phyloP scores from a whole-genome alignment of 2,329 filamentous ascomycete species.

The Hansfordia pulvinata region DNA sequence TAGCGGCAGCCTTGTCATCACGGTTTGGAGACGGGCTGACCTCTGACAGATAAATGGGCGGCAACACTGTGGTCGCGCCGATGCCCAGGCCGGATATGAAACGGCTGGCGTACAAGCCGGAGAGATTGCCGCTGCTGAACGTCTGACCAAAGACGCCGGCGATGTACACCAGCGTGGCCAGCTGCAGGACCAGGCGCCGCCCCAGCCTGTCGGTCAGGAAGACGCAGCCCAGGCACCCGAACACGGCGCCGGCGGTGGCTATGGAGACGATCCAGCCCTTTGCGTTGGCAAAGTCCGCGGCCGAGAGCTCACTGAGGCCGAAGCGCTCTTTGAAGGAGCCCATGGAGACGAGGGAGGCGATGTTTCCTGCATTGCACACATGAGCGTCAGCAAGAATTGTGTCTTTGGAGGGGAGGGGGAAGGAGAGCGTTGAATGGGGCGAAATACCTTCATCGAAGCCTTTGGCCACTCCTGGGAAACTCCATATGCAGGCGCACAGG shows the following conservation, averaged over 20 bases:
- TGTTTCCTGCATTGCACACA: constrained; percentile 17
- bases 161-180: constrained; percentile 20
- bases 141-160: constrained; percentile 19
- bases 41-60: constrained; percentile 15
- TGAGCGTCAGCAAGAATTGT: no score
- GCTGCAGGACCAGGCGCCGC: constrained; percentile 9
- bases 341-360: constrained; percentile 16
- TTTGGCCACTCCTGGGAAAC: constrained; percentile 16
- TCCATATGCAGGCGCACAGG: constrained; percentile 12
- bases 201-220: constrained; percentile 12
- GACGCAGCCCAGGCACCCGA: constrained; percentile 14
- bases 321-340: constrained; percentile 12
- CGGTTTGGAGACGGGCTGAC: background rate
- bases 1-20: no score
- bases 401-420: no score
- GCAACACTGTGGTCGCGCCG: constrained; percentile 12
- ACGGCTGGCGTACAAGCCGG: constrained; percentile 11
- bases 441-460: constrained; percentile 15
- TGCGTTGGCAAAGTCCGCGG: constrained; percentile 12
- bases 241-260: constrained; percentile 15
- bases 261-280: constrained; percentile 19
- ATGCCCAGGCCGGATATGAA: constrained; percentile 14
- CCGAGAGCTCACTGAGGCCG: constrained; percentile 9
- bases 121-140: constrained; percentile 13
- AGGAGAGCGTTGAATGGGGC: no score